Percentiles rank a stretch among this genome's conserved stretches.
phyloP scores from a whole-genome alignment of 306 rosid species.

The Herpetospermum pedunculosum region DNA sequence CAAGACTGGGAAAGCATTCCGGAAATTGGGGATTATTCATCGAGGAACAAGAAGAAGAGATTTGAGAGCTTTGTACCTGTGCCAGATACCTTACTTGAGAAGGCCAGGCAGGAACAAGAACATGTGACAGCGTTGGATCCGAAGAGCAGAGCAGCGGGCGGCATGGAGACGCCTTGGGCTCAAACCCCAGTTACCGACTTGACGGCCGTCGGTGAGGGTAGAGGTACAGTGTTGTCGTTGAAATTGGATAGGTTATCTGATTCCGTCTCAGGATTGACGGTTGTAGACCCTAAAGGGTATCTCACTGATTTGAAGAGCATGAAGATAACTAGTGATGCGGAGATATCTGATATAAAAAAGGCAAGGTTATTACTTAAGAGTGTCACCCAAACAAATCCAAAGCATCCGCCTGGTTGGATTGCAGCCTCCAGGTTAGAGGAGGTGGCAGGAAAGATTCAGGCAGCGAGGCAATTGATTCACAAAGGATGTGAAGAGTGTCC shows the following conservation, averaged over 20 bases:
- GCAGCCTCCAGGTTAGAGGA: conserved; percentile 88
- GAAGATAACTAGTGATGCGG: conserved; percentile 87
- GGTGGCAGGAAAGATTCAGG: conserved; percentile 77
- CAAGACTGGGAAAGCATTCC: conserved; percentile 78
- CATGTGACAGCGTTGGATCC: conserved; percentile 85
- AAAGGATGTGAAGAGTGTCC: conserved; percentile 91
- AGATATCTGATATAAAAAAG: conserved; percentile 78
- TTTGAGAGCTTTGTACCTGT: conserved; percentile 86
- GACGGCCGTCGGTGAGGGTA: conserved; percentile 89
- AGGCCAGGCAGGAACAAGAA: conserved; percentile 85
- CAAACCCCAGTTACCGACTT: conserved; percentile 89
- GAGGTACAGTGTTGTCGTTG: conserved; percentile 73
- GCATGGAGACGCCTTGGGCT: conserved; percentile 72
- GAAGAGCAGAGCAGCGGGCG: conserved; percentile 57
- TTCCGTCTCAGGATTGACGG: conserved; percentile 68
- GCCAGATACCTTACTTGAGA: conserved; percentile 80
- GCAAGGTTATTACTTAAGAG: conserved; percentile 77
- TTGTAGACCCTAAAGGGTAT: conserved; percentile 75
- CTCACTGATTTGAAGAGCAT: conserved; percentile 69
- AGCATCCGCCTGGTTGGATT: conserved; percentile 88
- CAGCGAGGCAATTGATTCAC: conserved; percentile 64
- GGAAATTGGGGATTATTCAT: conserved; percentile 72
- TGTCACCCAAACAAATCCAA: conserved; percentile 77
- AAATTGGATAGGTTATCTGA: conserved; percentile 73
- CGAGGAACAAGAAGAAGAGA: conserved; percentile 72